phyloP scores from a whole-genome alignment of 495 filamentous ascomycete species.

The Penicillium antarcticum region DNA sequence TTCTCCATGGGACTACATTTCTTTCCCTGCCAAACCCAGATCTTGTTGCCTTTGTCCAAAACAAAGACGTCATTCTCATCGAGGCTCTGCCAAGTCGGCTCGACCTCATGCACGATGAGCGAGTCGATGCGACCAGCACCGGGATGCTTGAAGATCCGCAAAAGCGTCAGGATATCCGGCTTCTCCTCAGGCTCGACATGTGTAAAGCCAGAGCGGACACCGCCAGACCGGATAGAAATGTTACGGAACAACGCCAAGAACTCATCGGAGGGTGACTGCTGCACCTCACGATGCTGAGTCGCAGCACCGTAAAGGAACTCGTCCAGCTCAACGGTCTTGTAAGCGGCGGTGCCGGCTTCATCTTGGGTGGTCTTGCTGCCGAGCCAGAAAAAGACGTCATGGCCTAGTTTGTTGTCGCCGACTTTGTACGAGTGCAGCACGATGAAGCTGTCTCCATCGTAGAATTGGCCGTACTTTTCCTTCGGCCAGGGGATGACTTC shows the following conservation, averaged over 20 bases:
- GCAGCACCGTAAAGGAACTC: constrained; percentile 58
- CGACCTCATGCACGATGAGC: constrained; percentile 58
- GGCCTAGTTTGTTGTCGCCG: constrained; percentile 46
- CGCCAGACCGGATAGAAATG: constrained; percentile 52
- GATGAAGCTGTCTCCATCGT: constrained; percentile 63
- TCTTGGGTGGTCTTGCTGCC: constrained; percentile 58
- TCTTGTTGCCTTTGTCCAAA: constrained; percentile 55
- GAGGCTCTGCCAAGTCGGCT: constrained; percentile 56
- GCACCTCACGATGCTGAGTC: constrained; percentile 57
- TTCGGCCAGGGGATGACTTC: constrained; percentile 57
- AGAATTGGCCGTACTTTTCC: constrained; percentile 51
- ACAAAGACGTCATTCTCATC: constrained; percentile 63
- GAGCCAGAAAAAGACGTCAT: constrained; percentile 62
- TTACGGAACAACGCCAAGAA: constrained; percentile 57
- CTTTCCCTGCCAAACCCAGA: constrained; percentile 64
- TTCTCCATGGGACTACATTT: constrained; percentile 64
- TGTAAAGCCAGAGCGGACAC: constrained; percentile 56
- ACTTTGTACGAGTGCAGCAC: constrained; percentile 54
- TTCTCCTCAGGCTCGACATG: constrained; percentile 50
- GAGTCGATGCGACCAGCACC: constrained; percentile 37
- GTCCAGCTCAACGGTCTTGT: constrained; percentile 65
- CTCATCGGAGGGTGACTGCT: constrained; percentile 51
- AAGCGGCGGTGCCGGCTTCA: constrained; percentile 61
- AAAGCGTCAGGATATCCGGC: constrained; percentile 43
- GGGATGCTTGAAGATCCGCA: constrained; percentile 57